Base-by-base conservation (phyloP, 768 basidiomycete genomes). In the Hemileccinum rubropunctum region DNA sequence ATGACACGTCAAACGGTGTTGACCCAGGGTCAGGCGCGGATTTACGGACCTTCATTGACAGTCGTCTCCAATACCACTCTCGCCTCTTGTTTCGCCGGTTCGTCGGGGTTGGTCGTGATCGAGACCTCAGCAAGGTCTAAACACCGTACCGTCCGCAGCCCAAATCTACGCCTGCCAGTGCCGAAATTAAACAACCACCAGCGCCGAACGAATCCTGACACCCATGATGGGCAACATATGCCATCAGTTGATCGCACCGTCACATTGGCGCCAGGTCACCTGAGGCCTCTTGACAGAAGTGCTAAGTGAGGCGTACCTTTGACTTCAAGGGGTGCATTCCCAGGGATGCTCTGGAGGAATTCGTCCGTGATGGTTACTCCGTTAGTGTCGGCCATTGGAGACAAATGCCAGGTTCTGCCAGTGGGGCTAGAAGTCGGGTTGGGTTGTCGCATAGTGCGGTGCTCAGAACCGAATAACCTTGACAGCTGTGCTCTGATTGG, bases 11-110 rank as follows among this genome's bases (percentile, higher is more conserved):
- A 23, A 23, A 23, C 23, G 14, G 23, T 10, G 11, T 13, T 26
- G 26, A 39, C 23, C 23, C 23, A 6, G 23, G 23, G 23, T 23
- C 23, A 23, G 0, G 6, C 32, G 15, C 28, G 14, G 9, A 7
- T 17, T 20, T 20, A 57, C 66, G 40, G 49, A 80, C 80, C 79
- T 65, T 71, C 63, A 0, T 68, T 74, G 42, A 79, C 77, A 11
- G 70, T 68, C 44, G 72, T 61, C 56, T 79, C 75, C 38, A 69
- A 64, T 4, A 73, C 66, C 40, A 77, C 67, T 39, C 63, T 69
- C 13, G 68, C 71, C 50, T 74, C 73, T 23, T 61, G 62, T 53
- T 58, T 72, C 37, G 50, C 6, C 0, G 66, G 62, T 46, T 77
- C 73, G 15, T 73, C 66, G 3, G 55, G 49, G 30, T 66, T 73